These are phyloP conservation scores for Scleroderma bovista DNA, from an alignment of 768 basidiomycete genomes.

Conservation along the genomic window DNA sequence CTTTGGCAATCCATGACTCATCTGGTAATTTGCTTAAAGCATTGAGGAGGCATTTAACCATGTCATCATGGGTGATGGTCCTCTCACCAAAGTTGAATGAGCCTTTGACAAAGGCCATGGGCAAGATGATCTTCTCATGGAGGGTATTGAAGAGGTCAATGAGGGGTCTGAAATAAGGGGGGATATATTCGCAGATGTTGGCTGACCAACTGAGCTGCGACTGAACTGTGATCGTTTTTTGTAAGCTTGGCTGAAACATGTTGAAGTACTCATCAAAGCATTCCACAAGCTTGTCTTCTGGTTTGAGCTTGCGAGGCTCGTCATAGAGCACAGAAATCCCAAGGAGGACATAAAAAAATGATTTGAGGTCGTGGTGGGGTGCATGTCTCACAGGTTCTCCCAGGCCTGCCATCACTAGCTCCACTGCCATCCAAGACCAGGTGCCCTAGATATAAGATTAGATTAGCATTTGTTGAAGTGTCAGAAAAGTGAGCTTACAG, in stretches of 20 bases:
- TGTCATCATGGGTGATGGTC: neutral
- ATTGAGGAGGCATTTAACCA: neutral
- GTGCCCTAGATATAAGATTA: neutral
- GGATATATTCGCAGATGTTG: neutral
- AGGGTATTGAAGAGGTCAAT: neutral
- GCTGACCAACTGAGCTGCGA: neutral
- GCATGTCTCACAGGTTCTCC: neutral
- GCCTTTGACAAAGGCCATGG: neutral
- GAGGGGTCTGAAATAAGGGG: slow-evolving; percentile 1
- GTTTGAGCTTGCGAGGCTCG: neutral
- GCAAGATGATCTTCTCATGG: neutral
- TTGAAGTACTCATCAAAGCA: slow-evolving; percentile 7
- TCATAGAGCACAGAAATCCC: slow-evolving; percentile 3
- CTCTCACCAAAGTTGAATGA: neutral
- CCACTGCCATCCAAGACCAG: slow-evolving; percentile 4
- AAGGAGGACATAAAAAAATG: slow-evolving; percentile 9
- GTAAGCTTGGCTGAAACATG: neutral
- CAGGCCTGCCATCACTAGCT: neutral
- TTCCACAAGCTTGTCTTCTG: neutral
- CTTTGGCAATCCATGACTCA: neutral
- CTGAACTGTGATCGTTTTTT: slow-evolving; percentile 1
- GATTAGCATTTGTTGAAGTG: too few species aligned
- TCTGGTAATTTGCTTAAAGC: neutral
- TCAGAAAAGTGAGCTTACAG: neutral
- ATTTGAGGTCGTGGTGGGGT: slow-evolving; percentile 5